These are phyloP conservation scores for Leccinum subrobustum DNA, from an alignment of 1,284 basidiomycete species.

Conservation along the genomic window DNA sequence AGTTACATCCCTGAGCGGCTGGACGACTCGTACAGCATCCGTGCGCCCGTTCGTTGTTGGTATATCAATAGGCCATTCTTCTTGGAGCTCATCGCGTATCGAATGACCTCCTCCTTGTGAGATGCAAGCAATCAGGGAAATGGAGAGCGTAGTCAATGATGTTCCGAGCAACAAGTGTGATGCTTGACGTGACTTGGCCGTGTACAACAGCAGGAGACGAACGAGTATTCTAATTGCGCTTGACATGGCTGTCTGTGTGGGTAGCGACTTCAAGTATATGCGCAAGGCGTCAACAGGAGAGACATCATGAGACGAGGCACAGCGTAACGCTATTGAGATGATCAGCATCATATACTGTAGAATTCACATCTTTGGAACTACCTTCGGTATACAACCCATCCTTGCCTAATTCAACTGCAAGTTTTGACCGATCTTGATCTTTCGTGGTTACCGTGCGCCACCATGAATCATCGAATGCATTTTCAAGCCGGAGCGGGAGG, in stretches of 20 bases:
- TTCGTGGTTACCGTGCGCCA: conserved; percentile 49
- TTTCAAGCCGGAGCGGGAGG: conserved; percentile 59
- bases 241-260: conserved; percentile 74
- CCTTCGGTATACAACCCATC: conserved; percentile 44
- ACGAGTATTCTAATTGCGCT: conserved; percentile 62
- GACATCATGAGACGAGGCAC: conserved; percentile 22
- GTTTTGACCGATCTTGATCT: conserved; percentile 20
- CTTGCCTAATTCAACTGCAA: conserved; percentile 47
- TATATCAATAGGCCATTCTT: conserved; percentile 51
- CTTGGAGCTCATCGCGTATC: conserved; percentile 68
- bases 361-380: conserved; percentile 5
- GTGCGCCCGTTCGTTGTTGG: neutral
- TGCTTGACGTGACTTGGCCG: conserved; percentile 54
- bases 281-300: conserved; percentile 50
- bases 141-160: conserved; percentile 76
- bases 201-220: conserved; percentile 69
- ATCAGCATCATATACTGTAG: neutral
- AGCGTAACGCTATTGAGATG: conserved; percentile 32
- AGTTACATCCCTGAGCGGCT: conserved; percentile 74
- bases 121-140: conserved; percentile 74
- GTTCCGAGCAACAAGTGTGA: conserved; percentile 83
- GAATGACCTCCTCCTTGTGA: conserved; percentile 80
- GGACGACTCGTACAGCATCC: conserved; percentile 50
- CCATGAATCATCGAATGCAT: conserved; percentile 71
- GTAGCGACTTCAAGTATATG: conserved; percentile 66